Base-by-base conservation (phyloP, 768 basidiomycete genomes). In the Auricularia heimuer region DNA sequence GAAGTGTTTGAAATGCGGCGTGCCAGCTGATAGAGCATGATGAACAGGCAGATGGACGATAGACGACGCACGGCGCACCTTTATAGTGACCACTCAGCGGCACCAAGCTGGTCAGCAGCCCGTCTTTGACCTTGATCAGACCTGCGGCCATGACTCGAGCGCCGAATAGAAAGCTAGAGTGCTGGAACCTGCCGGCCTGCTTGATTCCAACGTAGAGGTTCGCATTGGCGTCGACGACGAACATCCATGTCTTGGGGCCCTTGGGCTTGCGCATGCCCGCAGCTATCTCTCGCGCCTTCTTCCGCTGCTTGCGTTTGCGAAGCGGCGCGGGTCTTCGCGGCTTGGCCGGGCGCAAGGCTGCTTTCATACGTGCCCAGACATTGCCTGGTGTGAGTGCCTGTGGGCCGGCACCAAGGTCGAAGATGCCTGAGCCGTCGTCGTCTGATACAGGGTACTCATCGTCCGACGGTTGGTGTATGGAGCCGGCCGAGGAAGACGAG, bases 1-100 rank as follows among this genome's bases (percentile, higher is more conserved):
- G 34, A 60, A 60, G 10, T 35, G 56, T 29, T 60, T 60, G 56
- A 60, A 60, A 29, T 60, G 56, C 29, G 56, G 56, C 56, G 56
- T 60, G 6, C 56, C 56, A 33, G 56, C 56, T 60, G 10, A 7
- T 29, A 33, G 54, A 7, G 29, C 18, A 18, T 60, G 24, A 60
- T 51, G 18, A 24, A 33, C 11, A 29, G 8, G 21, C 56, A 60
- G 24, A 6, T 33, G 34, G 14, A 33, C 24, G 24, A 34, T 7
- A 29, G 34, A 18, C 34, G 33, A 7, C 10, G 29, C 29, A 29
- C 29, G 11, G 18, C 56, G 34, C 4, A 60, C 56, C 24, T 35
- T 60, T 60, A 18, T 60, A 60, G 29, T 60, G 56, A 10, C 56
- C 56, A 18, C 56, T 60, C 8, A 60, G 3, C 34, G 56, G 56